Evolutionary conservation across 2,329 filamentous ascomycete genomes (phyloP).

Genomic region (Colletotrichum cereale): DNA sequence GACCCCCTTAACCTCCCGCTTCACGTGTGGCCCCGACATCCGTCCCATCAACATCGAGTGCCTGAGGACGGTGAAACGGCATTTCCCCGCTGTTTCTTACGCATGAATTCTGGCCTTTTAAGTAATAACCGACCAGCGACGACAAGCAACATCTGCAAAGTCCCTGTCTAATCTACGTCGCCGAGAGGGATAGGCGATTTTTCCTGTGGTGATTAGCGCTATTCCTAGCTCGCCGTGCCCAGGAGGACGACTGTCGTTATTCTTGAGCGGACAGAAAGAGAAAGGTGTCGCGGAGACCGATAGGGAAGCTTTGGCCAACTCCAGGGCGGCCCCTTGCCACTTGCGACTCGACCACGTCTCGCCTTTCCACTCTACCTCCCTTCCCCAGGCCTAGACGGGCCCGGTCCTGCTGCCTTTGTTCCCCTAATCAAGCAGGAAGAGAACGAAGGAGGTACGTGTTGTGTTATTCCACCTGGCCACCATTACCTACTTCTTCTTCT

Average conservation of each 20-base stretch:
- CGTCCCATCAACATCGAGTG: slow-evolving; percentile 23
- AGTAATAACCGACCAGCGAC: slow-evolving; percentile 13
- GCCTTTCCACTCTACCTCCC: slow-evolving; percentile 19
- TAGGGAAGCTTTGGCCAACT: slow-evolving; percentile 38
- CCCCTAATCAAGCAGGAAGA: slow-evolving; percentile 18
- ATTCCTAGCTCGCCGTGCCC: not conserved
- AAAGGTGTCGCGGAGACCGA: slow-evolving; percentile 1
- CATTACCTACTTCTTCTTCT: not conserved
- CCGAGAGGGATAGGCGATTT: slow-evolving; percentile 19
- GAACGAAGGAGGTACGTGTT: slow-evolving; percentile 25
- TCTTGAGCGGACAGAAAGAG: not conserved
- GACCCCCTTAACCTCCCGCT: not conserved
- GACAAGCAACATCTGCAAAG: not conserved
- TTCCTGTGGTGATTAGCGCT: slow-evolving; percentile 1
- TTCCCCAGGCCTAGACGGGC: slow-evolving; percentile 30
- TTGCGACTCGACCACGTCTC: slow-evolving; percentile 41
- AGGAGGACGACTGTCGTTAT: not conserved
- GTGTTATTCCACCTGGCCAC: slow-evolving; percentile 1
- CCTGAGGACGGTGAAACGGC: slow-evolving; percentile 27
- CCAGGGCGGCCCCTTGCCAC: slow-evolving; percentile 36
- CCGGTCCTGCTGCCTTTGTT: slow-evolving; percentile 28
- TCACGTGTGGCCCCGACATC: slow-evolving; percentile 16
- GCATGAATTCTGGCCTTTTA: slow-evolving; percentile 32
- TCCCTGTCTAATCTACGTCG: slow-evolving; percentile 8
- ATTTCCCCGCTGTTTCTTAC: slow-evolving; percentile 35